phyloP scores from a whole-genome alignment of 2,329 filamentous ascomycete species.

The Phyllosticta citribraziliensis region DNA sequence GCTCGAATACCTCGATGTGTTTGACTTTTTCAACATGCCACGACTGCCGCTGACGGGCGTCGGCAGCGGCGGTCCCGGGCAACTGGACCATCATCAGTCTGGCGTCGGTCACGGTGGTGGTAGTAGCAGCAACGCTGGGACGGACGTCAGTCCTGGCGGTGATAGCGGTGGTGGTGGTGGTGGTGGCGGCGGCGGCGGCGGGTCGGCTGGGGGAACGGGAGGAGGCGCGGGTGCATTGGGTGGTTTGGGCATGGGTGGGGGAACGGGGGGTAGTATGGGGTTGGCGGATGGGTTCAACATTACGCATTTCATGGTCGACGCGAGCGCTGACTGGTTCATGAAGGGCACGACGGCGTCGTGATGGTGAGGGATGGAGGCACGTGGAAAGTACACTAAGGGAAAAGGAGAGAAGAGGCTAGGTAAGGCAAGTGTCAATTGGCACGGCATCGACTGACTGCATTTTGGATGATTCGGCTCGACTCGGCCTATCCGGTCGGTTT shows the following conservation, averaged over 20 bases:
- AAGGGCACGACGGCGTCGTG: constrained; percentile 26
- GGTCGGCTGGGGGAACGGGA: constrained; percentile 1
- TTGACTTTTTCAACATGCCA: constrained; percentile 91
- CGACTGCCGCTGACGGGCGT: constrained; percentile 44
- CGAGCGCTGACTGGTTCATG: constrained; percentile 65
- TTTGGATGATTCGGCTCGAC: too few species aligned
- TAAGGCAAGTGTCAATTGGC: background rate
- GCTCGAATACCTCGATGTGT: constrained; percentile 83
- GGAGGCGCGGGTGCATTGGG: background rate
- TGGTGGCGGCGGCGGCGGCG: background rate
- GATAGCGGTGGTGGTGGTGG: background rate
- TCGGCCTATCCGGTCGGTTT: too few species aligned
- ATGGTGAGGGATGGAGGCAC: background rate
- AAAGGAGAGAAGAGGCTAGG: background rate
- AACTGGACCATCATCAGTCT: background rate
- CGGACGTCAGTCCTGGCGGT: background rate
- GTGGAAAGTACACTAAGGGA: too few species aligned
- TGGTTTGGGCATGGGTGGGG: background rate
- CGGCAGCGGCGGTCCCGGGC: constrained; percentile 13
- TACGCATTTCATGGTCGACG: constrained; percentile 67
- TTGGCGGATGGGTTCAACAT: constrained; percentile 50
- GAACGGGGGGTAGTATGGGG: background rate
- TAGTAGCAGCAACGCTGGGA: background rate
- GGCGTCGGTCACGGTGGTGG: constrained; percentile 2
- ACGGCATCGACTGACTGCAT: too few species aligned